phyloP scores from a whole-genome alignment of 805 yeast genomes.

The Yarrowia osloensis region DNA sequence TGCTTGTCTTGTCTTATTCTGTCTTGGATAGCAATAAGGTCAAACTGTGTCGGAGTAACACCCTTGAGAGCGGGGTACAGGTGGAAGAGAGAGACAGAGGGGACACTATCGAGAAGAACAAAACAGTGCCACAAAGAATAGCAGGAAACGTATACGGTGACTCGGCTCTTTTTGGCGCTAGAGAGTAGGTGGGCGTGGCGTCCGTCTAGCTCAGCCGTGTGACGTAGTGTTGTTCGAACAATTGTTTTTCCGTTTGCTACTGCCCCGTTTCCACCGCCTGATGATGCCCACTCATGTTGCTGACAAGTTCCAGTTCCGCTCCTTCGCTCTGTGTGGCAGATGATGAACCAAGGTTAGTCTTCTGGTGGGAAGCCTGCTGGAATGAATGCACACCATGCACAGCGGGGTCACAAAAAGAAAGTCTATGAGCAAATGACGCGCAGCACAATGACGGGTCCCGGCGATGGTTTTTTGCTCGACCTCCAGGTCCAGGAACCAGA shows the following conservation, averaged over 20 bases:
- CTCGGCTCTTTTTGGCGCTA: background rate
- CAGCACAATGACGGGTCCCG: background rate
- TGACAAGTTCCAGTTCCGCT: too few species aligned
- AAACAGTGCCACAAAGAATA: background rate
- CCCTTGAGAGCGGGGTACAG: constrained; percentile 11
- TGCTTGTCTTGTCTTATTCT: background rate
- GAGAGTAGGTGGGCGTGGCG: background rate
- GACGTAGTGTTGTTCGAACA: too few species aligned
- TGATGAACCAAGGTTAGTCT: background rate
- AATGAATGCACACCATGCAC: background rate
- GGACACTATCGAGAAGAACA: background rate
- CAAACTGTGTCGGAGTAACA: background rate
- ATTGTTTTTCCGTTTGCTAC: too few species aligned
- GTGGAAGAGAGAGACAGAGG: background rate
- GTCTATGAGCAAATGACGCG: background rate
- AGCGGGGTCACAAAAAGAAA: background rate
- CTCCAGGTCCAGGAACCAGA: background rate
- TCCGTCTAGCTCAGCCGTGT: too few species aligned
- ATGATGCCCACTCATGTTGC: too few species aligned
- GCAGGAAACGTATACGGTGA: background rate
- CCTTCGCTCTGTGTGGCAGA: background rate
- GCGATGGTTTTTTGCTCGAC: background rate
- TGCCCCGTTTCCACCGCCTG: too few species aligned
- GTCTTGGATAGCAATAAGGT: background rate
- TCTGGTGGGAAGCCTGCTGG: background rate